These are phyloP conservation scores for Neoascochyta sp. DNA, from an alignment of 2,329 filamentous ascomycete species.

Conservation along the genomic window DNA sequence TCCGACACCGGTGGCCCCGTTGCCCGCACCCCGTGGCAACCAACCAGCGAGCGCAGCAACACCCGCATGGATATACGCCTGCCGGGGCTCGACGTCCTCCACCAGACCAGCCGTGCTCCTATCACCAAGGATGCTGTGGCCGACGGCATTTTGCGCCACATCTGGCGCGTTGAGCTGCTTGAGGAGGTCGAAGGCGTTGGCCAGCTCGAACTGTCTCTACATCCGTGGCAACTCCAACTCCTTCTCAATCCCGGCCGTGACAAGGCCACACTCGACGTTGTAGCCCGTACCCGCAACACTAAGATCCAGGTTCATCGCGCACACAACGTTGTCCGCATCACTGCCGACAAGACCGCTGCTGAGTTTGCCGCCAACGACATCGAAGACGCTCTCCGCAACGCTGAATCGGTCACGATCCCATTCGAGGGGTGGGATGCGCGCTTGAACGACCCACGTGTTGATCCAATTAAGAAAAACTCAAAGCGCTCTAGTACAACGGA, in stretches of 20 bases:
- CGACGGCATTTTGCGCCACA: conserved; percentile 33
- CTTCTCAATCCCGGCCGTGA: conserved; percentile 31
- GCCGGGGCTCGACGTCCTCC: conserved; percentile 16
- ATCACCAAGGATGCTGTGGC: conserved; percentile 30
- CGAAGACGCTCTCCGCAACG: conserved; percentile 19
- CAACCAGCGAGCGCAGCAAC: conserved; percentile 22
- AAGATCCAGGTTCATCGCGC: conserved; percentile 27
- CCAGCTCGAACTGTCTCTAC: conserved; percentile 33
- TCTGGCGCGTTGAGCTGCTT: conserved; percentile 32
- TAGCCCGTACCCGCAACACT: conserved; percentile 25
- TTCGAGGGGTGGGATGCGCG: conserved; percentile 20
- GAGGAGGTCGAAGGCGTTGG: conserved; percentile 37
- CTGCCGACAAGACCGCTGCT: conserved; percentile 34
- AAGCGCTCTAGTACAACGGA: too few relatives aligned
- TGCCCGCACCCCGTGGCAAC: conserved; percentile 33
- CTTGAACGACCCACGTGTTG: conserved; percentile 6
- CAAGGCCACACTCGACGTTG: conserved; percentile 23
- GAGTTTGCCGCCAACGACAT: conserved; percentile 38
- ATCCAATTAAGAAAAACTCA: too few relatives aligned
- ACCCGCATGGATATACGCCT: conserved; percentile 23
- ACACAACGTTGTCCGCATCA: conserved; percentile 34
- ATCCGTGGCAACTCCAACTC: conserved; percentile 32
- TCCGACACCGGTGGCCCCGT: too few relatives aligned
- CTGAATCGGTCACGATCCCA: conserved; percentile 14
- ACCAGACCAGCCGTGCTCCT: conserved; percentile 6